Evolutionary conservation across 1,284 basidiomycete species (phyloP), one percentile per base, ranked within the genome.

Genomic region (Ceratobasidium sp.): DNA sequence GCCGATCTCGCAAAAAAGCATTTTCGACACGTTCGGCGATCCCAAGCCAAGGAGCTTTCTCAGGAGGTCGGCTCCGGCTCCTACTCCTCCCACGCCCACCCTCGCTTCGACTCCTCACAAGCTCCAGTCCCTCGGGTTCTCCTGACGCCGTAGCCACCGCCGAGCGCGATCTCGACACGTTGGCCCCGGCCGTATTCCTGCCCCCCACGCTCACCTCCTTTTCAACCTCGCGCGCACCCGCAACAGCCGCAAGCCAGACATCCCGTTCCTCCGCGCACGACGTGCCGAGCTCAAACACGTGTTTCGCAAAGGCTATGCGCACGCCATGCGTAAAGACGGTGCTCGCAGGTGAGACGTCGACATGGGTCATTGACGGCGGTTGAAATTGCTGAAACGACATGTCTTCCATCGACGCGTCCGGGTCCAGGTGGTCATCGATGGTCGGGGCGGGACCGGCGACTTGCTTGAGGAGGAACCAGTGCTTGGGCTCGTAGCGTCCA

Each of bases 241-340:
- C 85, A 56, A 96, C 87, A 13, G 89, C 88, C 39, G 84, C 82
- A 64, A 95, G 83, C 96, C 96, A 98, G 24, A 93, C 85, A 31
- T 89, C 87, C 83, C 95, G 96, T 83, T 98, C 95, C 16, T 81
- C 79, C 1, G 81, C 87, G 80, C 94, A 96, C 19, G 93, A 87
- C 0, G 93, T 91, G 8, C 92, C 92, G 27, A 97, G 83, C 80
- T 96, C 94, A 78, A 96, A 92, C 77, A 89, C 86, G 79, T 94
- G 90, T 3, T 58, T 29, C 83, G 86, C 86, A 27, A 73, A 74
- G 1, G 76, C 87, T 14, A 98, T 83, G 59, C 92, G 72, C 49
- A 69, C 53, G 37, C 66, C 66, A 37, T 69, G 53, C 24, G 66
- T 51, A 24, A 69, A 69, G 29, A 69, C 51, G 6, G 51, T 37